Conservation (phyloP, 140 eudicot species). For the Cichorium intybus region DNA sequence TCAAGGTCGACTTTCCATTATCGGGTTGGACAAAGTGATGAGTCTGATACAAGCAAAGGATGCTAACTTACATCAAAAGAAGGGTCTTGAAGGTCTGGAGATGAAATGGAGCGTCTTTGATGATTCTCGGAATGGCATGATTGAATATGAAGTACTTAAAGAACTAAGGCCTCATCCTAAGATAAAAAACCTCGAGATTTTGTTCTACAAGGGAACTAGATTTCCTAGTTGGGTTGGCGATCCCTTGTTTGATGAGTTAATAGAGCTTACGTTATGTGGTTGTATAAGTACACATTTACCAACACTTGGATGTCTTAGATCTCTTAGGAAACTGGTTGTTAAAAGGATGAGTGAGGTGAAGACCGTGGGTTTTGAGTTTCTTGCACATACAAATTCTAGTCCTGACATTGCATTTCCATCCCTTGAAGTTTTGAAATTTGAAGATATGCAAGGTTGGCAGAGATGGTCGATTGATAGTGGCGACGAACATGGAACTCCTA, state of each 20-base stretch:
- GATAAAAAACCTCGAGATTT: neutral
- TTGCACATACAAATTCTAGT: neutral
- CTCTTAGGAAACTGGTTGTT: no score
- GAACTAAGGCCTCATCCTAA: slow-evolving; percentile 27
- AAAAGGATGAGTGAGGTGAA: no score
- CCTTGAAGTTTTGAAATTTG: slow-evolving; percentile 19
- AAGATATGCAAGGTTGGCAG: slow-evolving; percentile 27
- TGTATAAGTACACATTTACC: no score
- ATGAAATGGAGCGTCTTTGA: no score
- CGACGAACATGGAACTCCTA: no score
- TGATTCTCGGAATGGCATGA: neutral
- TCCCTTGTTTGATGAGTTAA: no score
- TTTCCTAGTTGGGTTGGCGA: no score
- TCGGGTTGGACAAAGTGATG: slow-evolving; percentile 37
- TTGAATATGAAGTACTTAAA: slow-evolving; percentile 25
- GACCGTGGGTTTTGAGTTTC: slow-evolving; percentile 28
- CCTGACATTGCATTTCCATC: slow-evolving; percentile 21
- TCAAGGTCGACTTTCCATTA: slow-evolving; percentile 31
- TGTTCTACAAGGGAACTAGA: slow-evolving; percentile 29
- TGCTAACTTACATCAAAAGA: no score
- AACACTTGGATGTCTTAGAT: no score
- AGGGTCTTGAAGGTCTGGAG: no score
- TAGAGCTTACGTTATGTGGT: no score
- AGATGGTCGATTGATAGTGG: slow-evolving; percentile 9
- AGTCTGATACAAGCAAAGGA: slow-evolving; percentile 11